phyloP scores from a whole-genome alignment of 2,329 filamentous ascomycete genomes.

The Paraphaeosphaeria minitans region DNA sequence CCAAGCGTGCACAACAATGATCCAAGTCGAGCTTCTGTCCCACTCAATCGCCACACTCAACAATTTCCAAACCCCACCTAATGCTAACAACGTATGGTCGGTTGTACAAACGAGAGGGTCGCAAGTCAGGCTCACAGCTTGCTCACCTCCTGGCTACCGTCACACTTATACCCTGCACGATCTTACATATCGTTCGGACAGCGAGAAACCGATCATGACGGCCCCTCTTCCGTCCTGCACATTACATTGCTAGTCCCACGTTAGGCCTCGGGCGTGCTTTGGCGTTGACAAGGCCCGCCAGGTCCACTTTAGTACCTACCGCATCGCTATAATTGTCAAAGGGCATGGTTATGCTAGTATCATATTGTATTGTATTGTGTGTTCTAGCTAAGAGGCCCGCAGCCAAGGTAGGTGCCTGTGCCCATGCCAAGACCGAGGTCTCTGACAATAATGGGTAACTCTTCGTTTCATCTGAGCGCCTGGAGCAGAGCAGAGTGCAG shows the following conservation, averaged over 20 bases:
- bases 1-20: background rate
- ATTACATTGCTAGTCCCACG: background rate
- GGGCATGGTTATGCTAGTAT: too few species aligned
- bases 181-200: background rate
- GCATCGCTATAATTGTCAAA: too few species aligned
- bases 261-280: constrained; percentile 2
- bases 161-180: background rate
- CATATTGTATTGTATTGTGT: too few species aligned
- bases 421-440: too few species aligned
- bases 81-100: too few species aligned
- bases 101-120: background rate
- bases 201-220: background rate
- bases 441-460: background rate
- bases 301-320: background rate
- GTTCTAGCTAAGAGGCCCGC: too few species aligned
- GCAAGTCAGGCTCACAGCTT: background rate
- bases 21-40: background rate
- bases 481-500: background rate
- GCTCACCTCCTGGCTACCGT: background rate
- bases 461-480: background rate
- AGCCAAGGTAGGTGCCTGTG: too few species aligned
- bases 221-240: background rate
- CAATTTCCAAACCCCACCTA: too few species aligned
- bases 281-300: constrained; percentile 2
- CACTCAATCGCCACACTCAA: background rate